Base-by-base conservation (phyloP, 495 filamentous ascomycete species). In the Usnea hakonensis region DNA sequence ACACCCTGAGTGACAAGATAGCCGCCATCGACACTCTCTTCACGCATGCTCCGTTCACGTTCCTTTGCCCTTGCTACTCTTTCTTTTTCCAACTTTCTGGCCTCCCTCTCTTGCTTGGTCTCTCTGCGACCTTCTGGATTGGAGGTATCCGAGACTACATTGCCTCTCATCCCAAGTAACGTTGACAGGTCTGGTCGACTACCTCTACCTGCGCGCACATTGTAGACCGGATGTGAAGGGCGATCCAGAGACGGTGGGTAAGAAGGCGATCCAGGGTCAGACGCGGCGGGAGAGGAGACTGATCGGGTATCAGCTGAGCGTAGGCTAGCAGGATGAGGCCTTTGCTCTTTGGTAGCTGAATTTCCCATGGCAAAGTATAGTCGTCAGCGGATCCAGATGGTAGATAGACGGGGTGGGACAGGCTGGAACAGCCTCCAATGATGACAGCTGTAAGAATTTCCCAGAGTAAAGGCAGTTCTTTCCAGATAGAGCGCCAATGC, bases 1-100 rank as follows among this genome's bases (percentile, higher is more conserved):
- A 91, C 87, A 30, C 94, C 94, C 73, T 96, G 85, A 0, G 94
- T 98, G 43, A 97, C 94, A 35, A 97, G 75, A 76, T 88, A 97
- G 35, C 94, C 94, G 36, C 94, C 94, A 77, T 97, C 94, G 35
- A 96, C 88, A 73, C 90, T 83, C 68, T 97, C 94, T 66, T 97
- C 93, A 66, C 80, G 87, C 78, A 97, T 88, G 72, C 94, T 98
- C 71, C 90, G 81, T 74, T 96, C 93, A 33, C 92, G 81, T 71
- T 98, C 94, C 71, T 88, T 90, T 52, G 85, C 64, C 43, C 94
- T 79, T 21, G 81, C 82, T 5, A 76, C 73, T 32, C 89, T 82
- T 73, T 97, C 94, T 72, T 84, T 87, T 74, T 96, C 94, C 64
- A 88, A 71, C 63, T 87, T 90, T 58, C 93, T 83, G 11, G 88